These are phyloP conservation scores for Nicotiana benthamiana DNA, from an alignment of 257 asterid species.

Conservation along the genomic window DNA sequence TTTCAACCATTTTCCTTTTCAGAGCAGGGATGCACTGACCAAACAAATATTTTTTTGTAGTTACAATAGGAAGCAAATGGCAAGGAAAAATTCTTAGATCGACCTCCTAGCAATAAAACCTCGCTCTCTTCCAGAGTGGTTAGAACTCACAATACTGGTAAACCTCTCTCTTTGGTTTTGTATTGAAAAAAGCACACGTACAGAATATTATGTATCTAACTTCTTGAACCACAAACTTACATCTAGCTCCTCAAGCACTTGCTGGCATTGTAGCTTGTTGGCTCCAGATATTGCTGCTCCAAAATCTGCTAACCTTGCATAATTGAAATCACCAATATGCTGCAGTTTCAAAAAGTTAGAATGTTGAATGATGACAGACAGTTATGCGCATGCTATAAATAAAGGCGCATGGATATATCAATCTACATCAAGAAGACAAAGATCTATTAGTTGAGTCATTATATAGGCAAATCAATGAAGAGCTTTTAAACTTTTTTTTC, in stretches of 20 bases:
- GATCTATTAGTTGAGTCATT: neutral
- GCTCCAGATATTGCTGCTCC: conserved; percentile 99
- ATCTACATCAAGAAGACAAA: neutral
- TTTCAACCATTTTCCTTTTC: neutral
- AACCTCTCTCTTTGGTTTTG: neutral
- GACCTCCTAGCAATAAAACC: neutral
- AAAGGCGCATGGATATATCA: neutral
- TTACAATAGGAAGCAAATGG: neutral
- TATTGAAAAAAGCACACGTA: neutral
- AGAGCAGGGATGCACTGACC: too few species aligned
- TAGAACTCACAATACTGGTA: neutral
- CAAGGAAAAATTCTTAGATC: neutral
- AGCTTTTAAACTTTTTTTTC: too few species aligned
- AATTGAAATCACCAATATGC: conserved; percentile 93
- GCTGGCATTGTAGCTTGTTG: conserved; percentile 73
- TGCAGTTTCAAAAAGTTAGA: conserved; percentile 36
- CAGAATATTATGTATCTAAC: neutral
- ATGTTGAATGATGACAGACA: conserved; percentile 10
- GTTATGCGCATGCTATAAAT: neutral
- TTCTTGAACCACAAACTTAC: conserved; percentile 40
- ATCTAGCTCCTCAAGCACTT: conserved; percentile 98
- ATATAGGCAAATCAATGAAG: neutral
- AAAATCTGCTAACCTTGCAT: conserved; percentile 96
- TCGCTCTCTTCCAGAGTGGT: neutral
- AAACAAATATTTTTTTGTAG: neutral